Base-by-base conservation (phyloP, 2,329 filamentous ascomycete genomes). In the Coniosporium tulheliwenetii region DNA sequence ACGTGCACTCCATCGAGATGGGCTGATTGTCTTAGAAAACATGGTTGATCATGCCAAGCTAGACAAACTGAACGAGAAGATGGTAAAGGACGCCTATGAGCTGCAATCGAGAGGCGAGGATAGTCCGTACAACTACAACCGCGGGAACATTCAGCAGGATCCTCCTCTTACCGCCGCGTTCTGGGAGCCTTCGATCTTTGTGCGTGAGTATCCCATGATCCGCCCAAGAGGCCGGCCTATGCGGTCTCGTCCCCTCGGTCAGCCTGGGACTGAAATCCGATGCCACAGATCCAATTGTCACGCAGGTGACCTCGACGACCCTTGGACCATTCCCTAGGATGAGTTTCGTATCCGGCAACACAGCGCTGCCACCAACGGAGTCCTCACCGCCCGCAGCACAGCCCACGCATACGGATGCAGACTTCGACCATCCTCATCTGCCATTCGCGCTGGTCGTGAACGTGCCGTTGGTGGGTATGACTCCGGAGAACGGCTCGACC, bases 81-180 rank as follows among this genome's bases (percentile, higher is more conserved):
- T 80, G 75, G 63, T 73, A 1, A 31, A 69, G 37, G 75, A 80
- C 51, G 74, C 75, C 1, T 61, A 60, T 2, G 50, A 54, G 3
- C 59, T 79, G 2, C 69, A 71, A 42, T 60, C 58, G 1, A 57
- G 62, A 30, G 71, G 72, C 2, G 65, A 75, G 14, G 62, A 72
- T 12, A 66, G 68, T 0, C 72, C 71, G 0, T 79, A 69, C 60
- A 79, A 79, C 47, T 78, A 78, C 50, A 77, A 78, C 49, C 66
- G 66, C 38, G 72, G 42, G 1, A 79, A 77, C 45, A 60, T 77
- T 30, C 74, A 79, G 45, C 75, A 79, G 50, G 73, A 77, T 46
- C 62, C 75, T 0, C 72, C 71, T 0, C 64, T 71, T 2, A 64
- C 68, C 0, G 54, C 58, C 0, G 54, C 70, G 36, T 68, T 63